phyloP scores from a whole-genome alignment of 129 eudicot genomes.

The Ambrosia artemisiifolia region DNA sequence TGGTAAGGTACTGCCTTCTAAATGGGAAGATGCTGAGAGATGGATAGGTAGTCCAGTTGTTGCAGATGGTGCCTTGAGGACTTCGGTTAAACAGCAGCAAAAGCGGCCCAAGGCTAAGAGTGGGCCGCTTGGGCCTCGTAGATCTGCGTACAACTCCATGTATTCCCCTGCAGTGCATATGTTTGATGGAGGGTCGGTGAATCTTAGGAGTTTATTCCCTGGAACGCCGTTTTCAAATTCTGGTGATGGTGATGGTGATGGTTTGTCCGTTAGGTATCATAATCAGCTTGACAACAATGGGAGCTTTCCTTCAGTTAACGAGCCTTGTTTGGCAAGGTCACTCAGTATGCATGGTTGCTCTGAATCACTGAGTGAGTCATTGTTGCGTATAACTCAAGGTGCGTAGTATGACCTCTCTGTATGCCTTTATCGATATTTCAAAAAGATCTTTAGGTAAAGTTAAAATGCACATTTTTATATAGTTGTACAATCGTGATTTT shows the following conservation, averaged over 20 bases:
- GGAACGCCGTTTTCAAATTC: slow-evolving; percentile 62
- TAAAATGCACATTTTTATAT: not conserved
- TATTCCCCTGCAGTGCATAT: slow-evolving; percentile 71
- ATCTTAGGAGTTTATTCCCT: slow-evolving; percentile 38
- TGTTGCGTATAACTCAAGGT: slow-evolving; percentile 61
- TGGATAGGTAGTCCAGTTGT: slow-evolving; percentile 89
- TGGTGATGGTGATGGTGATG: slow-evolving; percentile 26
- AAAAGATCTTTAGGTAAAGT: not conserved
- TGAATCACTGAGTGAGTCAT: slow-evolving; percentile 56
- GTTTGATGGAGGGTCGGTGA: slow-evolving; percentile 50
- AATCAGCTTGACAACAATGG: slow-evolving; percentile 33
- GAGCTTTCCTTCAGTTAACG: slow-evolving; percentile 37
- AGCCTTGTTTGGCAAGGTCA: slow-evolving; percentile 91
- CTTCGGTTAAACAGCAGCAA: slow-evolving; percentile 53
- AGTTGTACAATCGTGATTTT: not conserved
- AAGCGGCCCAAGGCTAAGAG: slow-evolving; percentile 85
- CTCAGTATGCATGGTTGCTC: slow-evolving; percentile 90
- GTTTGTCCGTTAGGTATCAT: slow-evolving; percentile 37
- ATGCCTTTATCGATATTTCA: not conserved
- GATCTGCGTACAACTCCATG: slow-evolving; percentile 59
- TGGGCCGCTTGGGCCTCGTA: slow-evolving; percentile 91
- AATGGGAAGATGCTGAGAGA: slow-evolving; percentile 99
- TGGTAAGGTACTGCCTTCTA: slow-evolving; percentile 80
- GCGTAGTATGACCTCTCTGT: slow-evolving; percentile 6
- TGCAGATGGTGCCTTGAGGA: slow-evolving; percentile 47